Base-by-base conservation (phyloP, 495 filamentous ascomycete genomes). In the Pyronema domesticum region DNA sequence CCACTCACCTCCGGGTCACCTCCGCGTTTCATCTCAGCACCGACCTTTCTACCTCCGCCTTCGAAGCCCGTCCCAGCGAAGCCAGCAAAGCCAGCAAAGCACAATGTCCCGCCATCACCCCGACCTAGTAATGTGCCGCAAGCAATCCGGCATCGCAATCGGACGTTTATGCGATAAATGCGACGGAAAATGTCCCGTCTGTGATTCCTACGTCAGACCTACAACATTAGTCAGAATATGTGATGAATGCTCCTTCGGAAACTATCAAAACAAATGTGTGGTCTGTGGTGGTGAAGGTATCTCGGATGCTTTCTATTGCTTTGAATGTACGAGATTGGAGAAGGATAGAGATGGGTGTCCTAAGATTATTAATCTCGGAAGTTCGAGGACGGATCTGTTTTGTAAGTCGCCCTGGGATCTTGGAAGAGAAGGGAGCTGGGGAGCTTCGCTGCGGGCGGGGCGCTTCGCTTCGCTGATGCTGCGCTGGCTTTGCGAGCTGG, bases 191-290 rank as follows among this genome's bases (percentile, higher is more conserved):
- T 99, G 91, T 60, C 91, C 91, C 43, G 87, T 96, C 57, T 99
- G 91, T 78, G 91, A 99, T 68, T 89, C 84, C 58, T 99, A 99
- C 76, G 91, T 99, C 56, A 87, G 91, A 4, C 91, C 91, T 1
- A 96, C 93, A 6, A 99, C 93, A 6, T 81, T 95, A 35, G 89
- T 94, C 51, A 83, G 89, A 58, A 96, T 99, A 72, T 99, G 91
- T 74, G 91, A 99, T 71, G 91, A 99, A 71, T 99, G 91, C 74
- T 83, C 83, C 64, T 99, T 99, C 69, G 91, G 91, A 63, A 99
- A 99, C 73, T 99, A 96, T 72, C 91, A 96, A 73, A 99, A 99
- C 71, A 99, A 99, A 68, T 99, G 91, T 66, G 86, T 96, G 23
- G 91, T 99, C 19, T 99, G 91, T 69, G 91, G 91, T 70, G 91